Evolutionary conservation across 2,329 filamentous ascomycete genomes (phyloP), one percentile per base, ranked within the genome.

Genomic region (Podosphaera aphanis): DNA sequence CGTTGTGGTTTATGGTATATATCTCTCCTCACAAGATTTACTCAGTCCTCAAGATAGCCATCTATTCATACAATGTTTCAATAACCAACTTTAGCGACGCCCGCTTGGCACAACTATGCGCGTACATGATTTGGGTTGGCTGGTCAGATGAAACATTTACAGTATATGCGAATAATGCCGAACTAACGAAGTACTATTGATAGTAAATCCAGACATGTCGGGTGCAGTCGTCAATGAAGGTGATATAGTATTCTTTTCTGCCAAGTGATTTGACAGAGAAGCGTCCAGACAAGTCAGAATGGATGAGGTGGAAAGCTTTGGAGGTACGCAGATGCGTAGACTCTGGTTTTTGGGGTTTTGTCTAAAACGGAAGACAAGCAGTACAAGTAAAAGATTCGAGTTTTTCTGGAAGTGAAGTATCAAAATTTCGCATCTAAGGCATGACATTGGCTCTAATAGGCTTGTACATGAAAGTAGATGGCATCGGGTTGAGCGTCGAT

Each of bases 211-310:
- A 42, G 19, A 19, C 39, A 42, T 42, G 21, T 27, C 39, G 20
- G 27, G 39, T 13, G 10, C 15, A 16, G 21, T 42, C 39, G 39
- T 42, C 39, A 3, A 42, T 42, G 13, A 42, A 33, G 11, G 29
- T 33, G 5, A 33, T 33, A 11, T 33, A 33, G 13, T 33, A 33
- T n/a, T 33, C 29, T 42, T 42, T 42, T 16, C 39, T 20, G 21
- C 39, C 20, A 42, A 42, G 39, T n/a, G 39, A 42, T 16, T 42
- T 42, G 19, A 42, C 39, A 27, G 39, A 42, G n/a, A 42, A 42
- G 11, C 21, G 39, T 42, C 20, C 39, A 25, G 39, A 42, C 27
- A 42, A 25, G 10, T 42, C 39, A 42, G 19, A 42, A 19, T 42
- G 39, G n/a, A n/a, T 23, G 27, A 1, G n/a, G n/a, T 42, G 20